Evolutionary conservation across 345 rosid genomes (phyloP).

Genomic region (Mallotus nudiflorus): DNA sequence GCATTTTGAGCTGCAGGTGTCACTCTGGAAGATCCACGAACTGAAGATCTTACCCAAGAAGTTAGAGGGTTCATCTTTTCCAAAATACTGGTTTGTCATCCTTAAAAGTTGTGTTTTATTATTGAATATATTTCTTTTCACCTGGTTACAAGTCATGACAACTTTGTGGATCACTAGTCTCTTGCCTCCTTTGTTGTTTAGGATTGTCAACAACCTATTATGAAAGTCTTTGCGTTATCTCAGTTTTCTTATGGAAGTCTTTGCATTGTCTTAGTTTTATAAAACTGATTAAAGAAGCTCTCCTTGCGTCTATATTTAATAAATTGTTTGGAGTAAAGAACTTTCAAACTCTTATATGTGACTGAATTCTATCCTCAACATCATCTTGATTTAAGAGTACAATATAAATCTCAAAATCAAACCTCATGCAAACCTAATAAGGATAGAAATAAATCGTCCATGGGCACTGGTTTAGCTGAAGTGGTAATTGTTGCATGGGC

Average conservation of each 20-base stretch:
- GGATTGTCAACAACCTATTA: not conserved
- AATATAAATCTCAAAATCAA: not conserved
- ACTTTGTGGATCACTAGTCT: not conserved
- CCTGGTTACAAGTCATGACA: not conserved
- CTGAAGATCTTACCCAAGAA: conserved; percentile 99
- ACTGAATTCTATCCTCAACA: not conserved
- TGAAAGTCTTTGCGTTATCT: no score
- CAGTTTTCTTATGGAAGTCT: no score
- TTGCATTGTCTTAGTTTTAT: no score
- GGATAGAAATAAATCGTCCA: not conserved
- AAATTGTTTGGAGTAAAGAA: conserved; percentile 2
- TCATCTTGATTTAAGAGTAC: not conserved
- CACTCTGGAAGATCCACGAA: conserved; percentile 92
- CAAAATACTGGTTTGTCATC: conserved; percentile 74
- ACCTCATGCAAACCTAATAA: no score
- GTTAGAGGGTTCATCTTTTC: conserved; percentile 99
- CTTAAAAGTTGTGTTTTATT: conserved; percentile 4
- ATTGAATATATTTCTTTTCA: not conserved
- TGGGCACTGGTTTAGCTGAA: not conserved
- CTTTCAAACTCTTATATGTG: not conserved
- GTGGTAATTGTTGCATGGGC: not conserved
- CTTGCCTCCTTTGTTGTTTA: not conserved
- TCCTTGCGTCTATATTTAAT: not conserved
- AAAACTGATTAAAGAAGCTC: not conserved
- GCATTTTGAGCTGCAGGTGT: conserved; percentile 66